Percentiles rank a stretch among this genome's conserved stretches.
Evolutionary conservation across 1,284 basidiomycete species (phyloP).

Genomic region (Melanopsichium pennsylvanicum): DNA sequence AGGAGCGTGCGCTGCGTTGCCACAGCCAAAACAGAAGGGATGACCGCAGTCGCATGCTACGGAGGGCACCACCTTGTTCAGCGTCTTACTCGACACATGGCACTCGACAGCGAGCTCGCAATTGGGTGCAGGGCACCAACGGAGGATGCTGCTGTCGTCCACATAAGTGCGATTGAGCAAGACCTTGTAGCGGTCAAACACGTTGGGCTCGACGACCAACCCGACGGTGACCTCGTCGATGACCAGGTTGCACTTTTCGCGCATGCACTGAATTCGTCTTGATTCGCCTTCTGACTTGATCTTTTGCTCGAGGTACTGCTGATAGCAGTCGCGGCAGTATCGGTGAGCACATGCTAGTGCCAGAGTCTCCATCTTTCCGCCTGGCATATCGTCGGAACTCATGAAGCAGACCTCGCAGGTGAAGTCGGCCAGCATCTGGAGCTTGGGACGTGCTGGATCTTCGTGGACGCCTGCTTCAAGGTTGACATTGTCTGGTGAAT

Average conservation of each 20-base stretch:
- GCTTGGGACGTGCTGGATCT: constrained; percentile 46
- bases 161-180: constrained; percentile 91
- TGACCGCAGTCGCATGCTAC: constrained; percentile 79
- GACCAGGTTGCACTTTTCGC: constrained; percentile 81
- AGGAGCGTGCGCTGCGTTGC: constrained; percentile 79
- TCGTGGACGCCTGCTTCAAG: constrained; percentile 60
- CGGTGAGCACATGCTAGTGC: constrained; percentile 62
- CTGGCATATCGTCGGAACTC: constrained; percentile 50
- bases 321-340: constrained; percentile 76
- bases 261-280: constrained; percentile 86
- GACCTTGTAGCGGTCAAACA: constrained; percentile 73
- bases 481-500: constrained; percentile 55
- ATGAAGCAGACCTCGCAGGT: constrained; percentile 62
- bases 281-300: constrained; percentile 89
- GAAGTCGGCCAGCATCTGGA: constrained; percentile 48
- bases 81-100: constrained; percentile 70
- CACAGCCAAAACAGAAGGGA: constrained; percentile 71
- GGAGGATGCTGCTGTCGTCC: constrained; percentile 79
- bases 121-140: constrained; percentile 83
- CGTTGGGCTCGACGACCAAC: constrained; percentile 65
- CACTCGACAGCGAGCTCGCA: constrained; percentile 85
- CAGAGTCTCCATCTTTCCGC: constrained; percentile 54
- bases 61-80: constrained; percentile 84
- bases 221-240: constrained; percentile 68
- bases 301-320: constrained; percentile 82